phyloP scores from a whole-genome alignment of 1,284 basidiomycete species.

The Boletus hoseneyae region DNA sequence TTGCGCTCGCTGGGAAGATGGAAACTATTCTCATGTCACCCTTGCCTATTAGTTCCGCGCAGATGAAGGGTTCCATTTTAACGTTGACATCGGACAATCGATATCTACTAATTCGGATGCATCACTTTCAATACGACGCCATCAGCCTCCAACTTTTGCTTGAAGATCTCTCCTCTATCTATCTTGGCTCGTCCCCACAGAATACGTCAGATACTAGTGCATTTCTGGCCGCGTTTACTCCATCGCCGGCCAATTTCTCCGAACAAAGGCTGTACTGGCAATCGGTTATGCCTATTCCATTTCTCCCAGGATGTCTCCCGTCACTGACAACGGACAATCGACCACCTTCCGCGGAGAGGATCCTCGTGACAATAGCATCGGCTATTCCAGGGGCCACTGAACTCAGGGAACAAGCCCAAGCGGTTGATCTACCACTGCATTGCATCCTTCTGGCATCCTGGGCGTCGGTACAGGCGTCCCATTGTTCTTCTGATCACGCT shows the following conservation, averaged over 20 bases:
- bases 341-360: constrained; percentile 7
- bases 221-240: constrained; percentile 33
- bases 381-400: constrained; percentile 22
- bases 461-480: constrained; percentile 40
- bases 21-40: constrained; percentile 36
- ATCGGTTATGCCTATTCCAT: constrained; percentile 30
- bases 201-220: constrained; percentile 32
- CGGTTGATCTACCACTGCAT: constrained; percentile 36
- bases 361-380: constrained; percentile 21
- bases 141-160: constrained; percentile 46
- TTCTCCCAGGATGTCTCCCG: constrained; percentile 35
- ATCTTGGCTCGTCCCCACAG: constrained; percentile 27
- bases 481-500: constrained; percentile 29
- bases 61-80: constrained; percentile 36
- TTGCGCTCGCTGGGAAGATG: constrained; percentile 32
- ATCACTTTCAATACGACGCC: constrained; percentile 53
- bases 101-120: constrained; percentile 43
- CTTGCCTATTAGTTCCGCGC: constrained; percentile 32
- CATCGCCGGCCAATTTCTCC: constrained; percentile 23
- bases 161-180: constrained; percentile 40
- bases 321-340: constrained; percentile 10
- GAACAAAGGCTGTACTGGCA: constrained; percentile 43
- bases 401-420: constrained; percentile 32
- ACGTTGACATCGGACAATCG: constrained; percentile 21
- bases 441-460: constrained; percentile 45